phyloP scores from a whole-genome alignment of 2,329 filamentous ascomycete genomes.

The Pleomassaria siparia region DNA sequence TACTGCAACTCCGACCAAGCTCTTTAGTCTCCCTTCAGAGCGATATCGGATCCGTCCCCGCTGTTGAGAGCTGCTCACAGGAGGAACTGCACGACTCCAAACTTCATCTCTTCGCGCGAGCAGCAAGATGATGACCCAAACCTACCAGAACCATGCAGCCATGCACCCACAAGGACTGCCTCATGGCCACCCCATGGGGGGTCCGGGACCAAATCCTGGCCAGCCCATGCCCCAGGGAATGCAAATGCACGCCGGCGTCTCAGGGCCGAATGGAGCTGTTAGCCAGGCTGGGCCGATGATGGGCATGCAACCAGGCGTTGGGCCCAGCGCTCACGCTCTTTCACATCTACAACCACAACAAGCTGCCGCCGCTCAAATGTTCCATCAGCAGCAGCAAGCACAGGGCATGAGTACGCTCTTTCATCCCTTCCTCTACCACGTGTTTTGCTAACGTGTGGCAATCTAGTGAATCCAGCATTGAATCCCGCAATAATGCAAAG shows the following conservation, averaged over 20 bases:
- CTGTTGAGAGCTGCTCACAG: slow-evolving; percentile 5
- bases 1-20: not conserved
- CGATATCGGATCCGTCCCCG: not conserved
- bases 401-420: slow-evolving; percentile 36
- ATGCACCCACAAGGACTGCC: slow-evolving; percentile 74
- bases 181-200: slow-evolving; percentile 64
- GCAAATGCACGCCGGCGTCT: slow-evolving; percentile 73
- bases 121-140: slow-evolving; percentile 66
- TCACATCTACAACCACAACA: slow-evolving; percentile 70
- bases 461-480: slow-evolving; percentile 9
- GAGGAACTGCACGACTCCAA: slow-evolving; percentile 14
- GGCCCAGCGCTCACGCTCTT: slow-evolving; percentile 67
- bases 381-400: slow-evolving; percentile 54
- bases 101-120: slow-evolving; percentile 13
- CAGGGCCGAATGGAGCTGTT: slow-evolving; percentile 68
- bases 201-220: slow-evolving; percentile 69
- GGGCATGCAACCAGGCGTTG: slow-evolving; percentile 71
- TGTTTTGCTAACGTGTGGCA: not conserved
- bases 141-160: slow-evolving; percentile 68
- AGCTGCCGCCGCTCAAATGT: slow-evolving; percentile 49
- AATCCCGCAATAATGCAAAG: slow-evolving; percentile 27
- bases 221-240: slow-evolving; percentile 70
- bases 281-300: slow-evolving; percentile 72
- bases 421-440: not conserved
- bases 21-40: slow-evolving; percentile 1